Base-by-base conservation (phyloP, 1,139 yeast species). In the Geotrichum bryndzae region DNA sequence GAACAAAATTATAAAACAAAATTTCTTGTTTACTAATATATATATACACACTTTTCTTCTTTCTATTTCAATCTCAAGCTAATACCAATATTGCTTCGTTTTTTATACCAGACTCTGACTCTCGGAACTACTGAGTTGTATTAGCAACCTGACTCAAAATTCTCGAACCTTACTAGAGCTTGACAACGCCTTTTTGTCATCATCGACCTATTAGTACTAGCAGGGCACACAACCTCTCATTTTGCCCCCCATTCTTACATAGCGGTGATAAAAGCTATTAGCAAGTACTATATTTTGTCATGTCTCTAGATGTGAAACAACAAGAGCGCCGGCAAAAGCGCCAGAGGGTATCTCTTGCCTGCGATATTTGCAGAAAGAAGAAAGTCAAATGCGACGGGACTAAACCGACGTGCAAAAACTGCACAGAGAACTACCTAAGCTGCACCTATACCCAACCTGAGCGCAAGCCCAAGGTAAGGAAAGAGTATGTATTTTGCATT, bases 381-480 rank as follows among this genome's bases (percentile, higher is more conserved):
- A 88, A 88, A 72, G 82, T 86, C 58, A 87, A 88, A 69, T 90
- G 96, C 70, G 88, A 87, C 69, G 96, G 90, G 67, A 68, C 62
- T 31, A 83, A 84, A 66, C 96, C 96, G 0, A 65, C 72, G 0
- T 89, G 96, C 68, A 73, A 82, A 0, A 79, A 82, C 65, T 90
- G 96, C 70, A 58, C 73, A 3, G 83, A 82, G 61, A 74, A 81
- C 1, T 73, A 75, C 2, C 68, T 65, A 45, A 68, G 75, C 13
- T 75, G 77, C 58, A 65, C 68, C 23, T 73, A 72, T 61, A 70
- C 76, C 5, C 68, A 66, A 51, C 63, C 67, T 33, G 72, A 71
- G 52, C 70, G 72, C 59, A 72, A 70, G 56, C 72, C 74, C 64
- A 69, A 55, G 67, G 68, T 29, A 68, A 69, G n/a, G 64, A 68